These are phyloP conservation scores for Populus hybrid DNA, from an alignment of 441 rosid genomes.

Conservation along the genomic window DNA sequence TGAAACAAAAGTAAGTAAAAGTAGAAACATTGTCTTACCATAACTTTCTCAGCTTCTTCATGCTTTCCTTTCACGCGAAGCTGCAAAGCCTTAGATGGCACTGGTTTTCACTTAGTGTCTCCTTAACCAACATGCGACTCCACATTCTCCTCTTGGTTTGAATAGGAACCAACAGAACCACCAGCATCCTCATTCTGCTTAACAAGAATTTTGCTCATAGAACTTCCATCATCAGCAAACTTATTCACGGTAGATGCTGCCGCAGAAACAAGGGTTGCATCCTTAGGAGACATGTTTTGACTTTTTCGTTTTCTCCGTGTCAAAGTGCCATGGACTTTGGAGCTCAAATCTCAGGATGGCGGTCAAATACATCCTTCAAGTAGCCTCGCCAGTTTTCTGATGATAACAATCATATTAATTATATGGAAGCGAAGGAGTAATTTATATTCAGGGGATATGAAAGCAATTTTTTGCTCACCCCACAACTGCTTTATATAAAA, in stretches of 20 bases:
- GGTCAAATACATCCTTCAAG: constrained; percentile 52
- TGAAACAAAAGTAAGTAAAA: not conserved
- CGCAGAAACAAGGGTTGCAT: constrained; percentile 47
- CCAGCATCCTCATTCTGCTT: constrained; percentile 33
- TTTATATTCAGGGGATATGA: not conserved
- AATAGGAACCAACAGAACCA: constrained; percentile 23
- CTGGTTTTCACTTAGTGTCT: constrained; percentile 60
- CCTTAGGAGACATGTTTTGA: constrained; percentile 37
- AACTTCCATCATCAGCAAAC: constrained; percentile 72
- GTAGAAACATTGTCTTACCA: constrained; percentile 38
- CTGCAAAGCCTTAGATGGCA: constrained; percentile 86
- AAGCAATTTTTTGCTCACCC: not conserved
- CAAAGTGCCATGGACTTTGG: constrained; percentile 60
- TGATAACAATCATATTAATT: constrained; percentile 13
- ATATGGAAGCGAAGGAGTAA: not conserved
- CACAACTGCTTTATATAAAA: not conserved
- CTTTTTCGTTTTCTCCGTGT: constrained; percentile 69
- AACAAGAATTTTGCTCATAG: constrained; percentile 47
- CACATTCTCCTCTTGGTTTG: constrained; percentile 23
- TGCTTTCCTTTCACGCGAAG: too few species aligned
- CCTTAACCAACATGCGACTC: constrained; percentile 22
- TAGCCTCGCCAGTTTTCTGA: constrained; percentile 50
- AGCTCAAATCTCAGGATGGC: constrained; percentile 55
- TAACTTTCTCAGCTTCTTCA: constrained; percentile 71
- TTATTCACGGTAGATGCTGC: constrained; percentile 61